Base-by-base conservation (phyloP, 2,329 filamentous ascomycete species). In the Triangularia setosa region DNA sequence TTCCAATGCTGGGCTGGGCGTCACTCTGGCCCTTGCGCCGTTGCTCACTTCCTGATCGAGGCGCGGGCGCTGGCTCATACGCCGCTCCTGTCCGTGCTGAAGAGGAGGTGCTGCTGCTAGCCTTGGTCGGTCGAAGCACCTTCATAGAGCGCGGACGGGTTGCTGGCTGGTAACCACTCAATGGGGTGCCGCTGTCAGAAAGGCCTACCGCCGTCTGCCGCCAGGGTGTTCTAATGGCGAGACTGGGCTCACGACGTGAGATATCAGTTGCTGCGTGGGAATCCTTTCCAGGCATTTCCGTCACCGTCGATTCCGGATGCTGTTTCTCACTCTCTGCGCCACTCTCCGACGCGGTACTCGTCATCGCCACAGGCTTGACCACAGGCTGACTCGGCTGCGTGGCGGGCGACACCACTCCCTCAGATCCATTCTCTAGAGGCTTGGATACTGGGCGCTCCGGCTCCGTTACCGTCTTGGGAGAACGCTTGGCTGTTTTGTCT, bases 111-210 rank as follows among this genome's bases (percentile, higher is more conserved):
- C 78, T 78, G 25, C 79, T 78, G 23, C 78, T 78, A 5, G 88
- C 82, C 74, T 92, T 95, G 63, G 83, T 84, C 1, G 94, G 88
- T 72, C 93, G 92, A 60, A 98, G 81, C 1, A 97, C 90, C 79
- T 97, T 98, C 90, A 98, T 98, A 59, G 87, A 88, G 58, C 90
- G 86, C 16, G 83, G 78, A 18, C 87, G 81, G 73, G 87, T 78
- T 68, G 88, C 81, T 70, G 88, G 89, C 73, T 92, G 89, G 73
- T 92, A 92, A 25, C 88, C 87, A 70, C 87, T 88, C 69, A 85
- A 75, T 61, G 82, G 82, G 1, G 78, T 80, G 9, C 79, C 78
- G 71, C 80, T 82, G 52, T 90, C 88, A 58, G 79, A 72, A 5
- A 79, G 80, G 0, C 78, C 74, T 8, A 79, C 76, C 2, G 80